Conservation (phyloP, 202 grass and related monocot species). For the Hordeum pubiflorum region DNA sequence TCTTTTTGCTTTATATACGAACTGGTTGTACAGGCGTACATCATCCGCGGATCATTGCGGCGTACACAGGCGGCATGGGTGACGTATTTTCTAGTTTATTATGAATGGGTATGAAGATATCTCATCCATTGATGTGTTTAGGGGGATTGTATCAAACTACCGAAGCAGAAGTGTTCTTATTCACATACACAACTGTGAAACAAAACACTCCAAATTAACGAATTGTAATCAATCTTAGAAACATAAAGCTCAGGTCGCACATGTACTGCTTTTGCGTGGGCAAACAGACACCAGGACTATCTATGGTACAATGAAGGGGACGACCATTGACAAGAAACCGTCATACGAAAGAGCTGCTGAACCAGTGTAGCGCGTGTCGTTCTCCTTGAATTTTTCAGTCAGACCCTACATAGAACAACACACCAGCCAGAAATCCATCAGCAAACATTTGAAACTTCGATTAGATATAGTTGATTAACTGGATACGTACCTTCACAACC, state of each 20-base stretch:
- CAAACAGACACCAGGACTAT: background rate
- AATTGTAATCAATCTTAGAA: background rate
- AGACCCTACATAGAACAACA: constrained; percentile 40
- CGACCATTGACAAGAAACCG: constrained; percentile 57
- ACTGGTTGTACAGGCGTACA: no score
- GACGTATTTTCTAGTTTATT: no score
- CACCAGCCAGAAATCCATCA: background rate
- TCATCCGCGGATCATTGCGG: no score
- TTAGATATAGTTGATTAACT: background rate
- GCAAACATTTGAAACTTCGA: background rate
- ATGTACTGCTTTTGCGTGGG: background rate
- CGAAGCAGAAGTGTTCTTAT: no score
- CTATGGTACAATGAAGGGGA: constrained; percentile 82
- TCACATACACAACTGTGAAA: no score
- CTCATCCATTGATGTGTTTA: no score
- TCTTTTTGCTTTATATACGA: no score
- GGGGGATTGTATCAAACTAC: no score
- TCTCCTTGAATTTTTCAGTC: constrained; percentile 93
- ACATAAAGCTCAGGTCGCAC: background rate
- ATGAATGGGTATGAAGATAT: no score
- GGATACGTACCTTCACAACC: constrained; percentile 67
- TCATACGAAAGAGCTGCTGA: constrained; percentile 69
- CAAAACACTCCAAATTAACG: no score
- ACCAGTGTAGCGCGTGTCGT: constrained; percentile 58
- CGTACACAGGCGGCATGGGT: no score